Percentiles rank a stretch among this genome's conserved stretches.
phyloP scores from a whole-genome alignment of 2,329 filamentous ascomycete species.

The Lithohypha guttulata region DNA sequence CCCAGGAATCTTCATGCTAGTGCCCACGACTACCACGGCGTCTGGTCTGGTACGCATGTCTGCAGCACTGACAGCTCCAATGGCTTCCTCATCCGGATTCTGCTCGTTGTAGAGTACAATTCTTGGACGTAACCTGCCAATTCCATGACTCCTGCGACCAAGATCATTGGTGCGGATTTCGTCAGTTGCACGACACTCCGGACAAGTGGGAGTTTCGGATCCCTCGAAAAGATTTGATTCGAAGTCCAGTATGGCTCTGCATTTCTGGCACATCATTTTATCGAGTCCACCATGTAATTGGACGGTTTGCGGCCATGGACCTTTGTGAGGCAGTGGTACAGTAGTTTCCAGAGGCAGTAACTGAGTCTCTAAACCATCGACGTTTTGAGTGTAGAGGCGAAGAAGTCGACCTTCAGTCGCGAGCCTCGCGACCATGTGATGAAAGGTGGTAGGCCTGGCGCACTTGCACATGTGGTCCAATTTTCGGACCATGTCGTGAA shows the following conservation, averaged over 20 bases:
- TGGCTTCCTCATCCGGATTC: constrained; percentile 92
- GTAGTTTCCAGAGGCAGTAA: constrained; percentile 68
- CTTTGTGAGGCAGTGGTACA: constrained; percentile 72
- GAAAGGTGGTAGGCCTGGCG: constrained; percentile 76
- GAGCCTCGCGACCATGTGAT: constrained; percentile 83
- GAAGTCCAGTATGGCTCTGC: constrained; percentile 64
- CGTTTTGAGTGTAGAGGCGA: constrained; percentile 91
- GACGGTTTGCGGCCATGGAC: constrained; percentile 84
- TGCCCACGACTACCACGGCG: constrained; percentile 88
- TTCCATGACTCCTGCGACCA: constrained; percentile 84
- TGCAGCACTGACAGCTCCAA: constrained; percentile 77
- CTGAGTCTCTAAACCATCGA: constrained; percentile 84
- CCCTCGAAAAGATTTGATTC: constrained; percentile 71
- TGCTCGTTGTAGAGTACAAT: constrained; percentile 97
- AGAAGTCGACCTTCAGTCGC: constrained; percentile 77
- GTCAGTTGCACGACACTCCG: constrained; percentile 63
- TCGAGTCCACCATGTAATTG: constrained; percentile 88
- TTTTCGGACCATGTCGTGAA: constrained; percentile 91
- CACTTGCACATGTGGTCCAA: constrained; percentile 67
- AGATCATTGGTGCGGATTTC: constrained; percentile 61
- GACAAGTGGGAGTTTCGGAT: constrained; percentile 70
- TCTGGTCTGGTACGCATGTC: constrained; percentile 80
- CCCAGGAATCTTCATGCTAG: constrained; percentile 88
- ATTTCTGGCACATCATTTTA: constrained; percentile 97
- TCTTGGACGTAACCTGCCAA: constrained; percentile 77